phyloP scores from a whole-genome alignment of 2,329 filamentous ascomycete species.

The Fusarium sp. region DNA sequence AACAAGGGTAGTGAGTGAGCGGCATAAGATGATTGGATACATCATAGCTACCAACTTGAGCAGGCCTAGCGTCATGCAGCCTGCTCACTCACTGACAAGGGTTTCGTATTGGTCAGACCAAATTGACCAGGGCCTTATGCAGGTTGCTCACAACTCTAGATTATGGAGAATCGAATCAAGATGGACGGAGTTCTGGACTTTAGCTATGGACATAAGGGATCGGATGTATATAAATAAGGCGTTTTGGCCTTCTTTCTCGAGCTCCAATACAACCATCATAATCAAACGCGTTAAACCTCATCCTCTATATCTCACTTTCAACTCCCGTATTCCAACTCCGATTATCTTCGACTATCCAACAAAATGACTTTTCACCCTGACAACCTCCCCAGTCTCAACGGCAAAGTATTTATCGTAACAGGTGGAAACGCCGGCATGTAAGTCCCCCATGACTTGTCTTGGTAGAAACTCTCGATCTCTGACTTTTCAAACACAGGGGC shows the following conservation, averaged over 20 bases:
- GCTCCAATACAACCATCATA: not conserved
- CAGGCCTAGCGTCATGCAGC: constrained; percentile 24
- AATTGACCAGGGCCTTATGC: not conserved
- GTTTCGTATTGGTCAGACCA: not conserved
- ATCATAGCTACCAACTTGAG: not conserved
- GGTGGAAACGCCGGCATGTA: constrained; percentile 32
- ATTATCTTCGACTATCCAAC: not conserved
- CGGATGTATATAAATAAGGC: not conserved
- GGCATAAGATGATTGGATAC: not conserved
- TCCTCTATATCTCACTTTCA: no score
- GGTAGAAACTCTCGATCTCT: rapidly evolving
- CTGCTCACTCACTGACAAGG: constrained; percentile 20
- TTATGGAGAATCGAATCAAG: not conserved
- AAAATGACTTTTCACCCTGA: constrained; percentile 29
- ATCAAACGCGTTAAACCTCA: not conserved
- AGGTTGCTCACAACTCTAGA: constrained; percentile 15
- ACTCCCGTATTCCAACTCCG: rapidly evolving
- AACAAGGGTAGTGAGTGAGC: not conserved
- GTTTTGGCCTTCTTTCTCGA: not conserved
- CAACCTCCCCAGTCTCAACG: constrained; percentile 12
- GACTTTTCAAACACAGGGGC: constrained; percentile 12
- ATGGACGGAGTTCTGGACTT: not conserved
- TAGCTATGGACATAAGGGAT: not conserved
- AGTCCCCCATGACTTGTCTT: rapidly evolving
- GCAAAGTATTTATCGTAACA: constrained; percentile 29